Conservation (phyloP, 1,284 basidiomycete species). For the Sphaerobolus stellatus region DNA sequence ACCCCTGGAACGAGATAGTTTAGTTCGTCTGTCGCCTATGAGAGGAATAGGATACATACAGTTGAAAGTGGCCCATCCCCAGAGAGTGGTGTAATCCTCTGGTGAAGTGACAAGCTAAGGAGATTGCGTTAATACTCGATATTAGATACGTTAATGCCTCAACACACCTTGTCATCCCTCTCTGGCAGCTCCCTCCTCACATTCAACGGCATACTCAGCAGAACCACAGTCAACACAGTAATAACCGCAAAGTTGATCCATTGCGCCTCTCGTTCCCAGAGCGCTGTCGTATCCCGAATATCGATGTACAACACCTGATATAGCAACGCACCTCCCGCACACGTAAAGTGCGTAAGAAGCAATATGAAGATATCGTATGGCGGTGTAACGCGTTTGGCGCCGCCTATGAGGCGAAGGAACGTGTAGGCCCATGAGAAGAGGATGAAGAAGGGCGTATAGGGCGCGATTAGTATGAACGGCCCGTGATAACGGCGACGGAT, state of each 20-base stretch:
- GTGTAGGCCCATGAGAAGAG: slow-evolving; percentile 60
- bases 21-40: neutral
- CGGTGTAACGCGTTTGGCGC: slow-evolving; percentile 43
- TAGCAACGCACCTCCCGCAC: slow-evolving; percentile 38
- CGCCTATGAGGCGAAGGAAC: slow-evolving; percentile 40
- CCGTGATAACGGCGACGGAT: neutral
- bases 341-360: slow-evolving; percentile 46
- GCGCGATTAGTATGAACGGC: neutral
- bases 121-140: neutral
- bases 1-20: slow-evolving; percentile 1
- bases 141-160: neutral
- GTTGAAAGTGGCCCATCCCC: slow-evolving; percentile 1
- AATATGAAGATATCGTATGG: slow-evolving; percentile 56
- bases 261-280: neutral
- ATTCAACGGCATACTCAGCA: slow-evolving; percentile 8
- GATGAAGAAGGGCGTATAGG: slow-evolving; percentile 38
- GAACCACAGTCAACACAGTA: neutral
- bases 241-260: neutral
- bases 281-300: slow-evolving; percentile 1
- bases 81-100: slow-evolving; percentile 9
- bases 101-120: slow-evolving; percentile 2
- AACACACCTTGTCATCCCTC: neutral
- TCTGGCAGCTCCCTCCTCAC: neutral
- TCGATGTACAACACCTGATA: slow-evolving; percentile 45
- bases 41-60: neutral